Percentiles rank a stretch among this genome's conserved stretches.
phyloP scores from a whole-genome alignment of 805 yeast species.

The Zygotorulaspora sp. region DNA sequence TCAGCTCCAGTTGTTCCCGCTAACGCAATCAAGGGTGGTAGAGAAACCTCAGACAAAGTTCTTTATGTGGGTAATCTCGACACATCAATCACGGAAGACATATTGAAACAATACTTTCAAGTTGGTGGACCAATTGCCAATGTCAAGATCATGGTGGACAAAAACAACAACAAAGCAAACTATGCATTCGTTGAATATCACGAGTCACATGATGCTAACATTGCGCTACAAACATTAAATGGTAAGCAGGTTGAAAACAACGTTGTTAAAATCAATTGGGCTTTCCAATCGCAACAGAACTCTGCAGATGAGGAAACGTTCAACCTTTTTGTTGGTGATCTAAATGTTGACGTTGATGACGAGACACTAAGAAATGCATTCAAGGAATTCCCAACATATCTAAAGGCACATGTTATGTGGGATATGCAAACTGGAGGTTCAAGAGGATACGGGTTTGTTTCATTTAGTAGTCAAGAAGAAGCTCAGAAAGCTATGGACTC shows the following conservation, averaged over 20 bases:
- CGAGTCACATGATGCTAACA: constrained; percentile 51
- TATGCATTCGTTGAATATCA: constrained; percentile 82
- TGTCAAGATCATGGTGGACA: constrained; percentile 70
- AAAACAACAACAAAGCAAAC: constrained; percentile 65
- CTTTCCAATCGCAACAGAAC: constrained; percentile 74
- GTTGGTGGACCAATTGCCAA: constrained; percentile 56
- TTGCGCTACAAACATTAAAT: constrained; percentile 57
- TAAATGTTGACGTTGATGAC: constrained; percentile 77
- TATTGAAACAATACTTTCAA: constrained; percentile 57
- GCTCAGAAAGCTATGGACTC: constrained; percentile 69
- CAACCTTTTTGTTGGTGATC: constrained; percentile 82
- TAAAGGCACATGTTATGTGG: constrained; percentile 95
- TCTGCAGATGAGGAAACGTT: constrained; percentile 52
- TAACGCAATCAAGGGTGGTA: constrained; percentile 74
- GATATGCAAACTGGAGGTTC: constrained; percentile 92
- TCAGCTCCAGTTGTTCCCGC: constrained; percentile 46
- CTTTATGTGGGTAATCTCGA: constrained; percentile 74
- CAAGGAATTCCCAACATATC: constrained; percentile 50
- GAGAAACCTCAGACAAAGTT: constrained; percentile 69
- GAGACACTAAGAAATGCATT: constrained; percentile 60
- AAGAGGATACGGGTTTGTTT: constrained; percentile 87
- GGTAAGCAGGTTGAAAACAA: constrained; percentile 52
- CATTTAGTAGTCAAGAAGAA: constrained; percentile 59
- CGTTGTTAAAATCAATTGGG: constrained; percentile 70
- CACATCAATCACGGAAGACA: constrained; percentile 59